Evolutionary conservation across 1,139 yeast species (phyloP), one percentile per base, ranked within the genome.

Genomic region (Yamadazyma songkhlaensis): DNA sequence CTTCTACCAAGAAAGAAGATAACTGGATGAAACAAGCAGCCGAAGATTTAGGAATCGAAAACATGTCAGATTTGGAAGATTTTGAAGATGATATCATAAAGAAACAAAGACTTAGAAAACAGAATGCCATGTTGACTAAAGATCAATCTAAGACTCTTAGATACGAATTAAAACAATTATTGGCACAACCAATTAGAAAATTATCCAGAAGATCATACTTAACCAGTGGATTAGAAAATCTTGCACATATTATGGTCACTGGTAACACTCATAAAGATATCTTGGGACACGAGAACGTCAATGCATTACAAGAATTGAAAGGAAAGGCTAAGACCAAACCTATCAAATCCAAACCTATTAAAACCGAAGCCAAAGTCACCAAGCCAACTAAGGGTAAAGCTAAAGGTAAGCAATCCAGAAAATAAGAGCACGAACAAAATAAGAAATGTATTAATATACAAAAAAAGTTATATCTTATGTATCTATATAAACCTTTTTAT

Each of bases 21-120:
- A 70, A 78, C 21, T 90, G 97, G 97, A 69, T 89, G 41, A 76
- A 78, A 42, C 82, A 88, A 54, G 97, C 97, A 0, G 98, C 97
- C 0, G 94, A 84, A 36, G 98, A 92, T 40, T 70, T 94, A 39
- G 99, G 96, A 4, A 65, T 90, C 25, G 95, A 84, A 31, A 81
- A 79, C 43, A 60, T 79, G 38, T 69, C 75, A 27, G 89, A 81
- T 39, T 69, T 81, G 39, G 58, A 62, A 21, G 81, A 72, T 31
- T 70, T 67, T 43, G 88, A 80, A 48, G 95, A 84, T 55, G 84
- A 79, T 42, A 74, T 79, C 36, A 61, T 83, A 38, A 80, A 77
- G 50, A 81, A 77, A 54, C 82, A 77, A 53, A 72, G 86, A 48
- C 71, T 70, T 50, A 76, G 84, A 54, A 78, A 74, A 49, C 78